phyloP scores from a whole-genome alignment of 768 basidiomycete species.

The Boletus coccyginus region DNA sequence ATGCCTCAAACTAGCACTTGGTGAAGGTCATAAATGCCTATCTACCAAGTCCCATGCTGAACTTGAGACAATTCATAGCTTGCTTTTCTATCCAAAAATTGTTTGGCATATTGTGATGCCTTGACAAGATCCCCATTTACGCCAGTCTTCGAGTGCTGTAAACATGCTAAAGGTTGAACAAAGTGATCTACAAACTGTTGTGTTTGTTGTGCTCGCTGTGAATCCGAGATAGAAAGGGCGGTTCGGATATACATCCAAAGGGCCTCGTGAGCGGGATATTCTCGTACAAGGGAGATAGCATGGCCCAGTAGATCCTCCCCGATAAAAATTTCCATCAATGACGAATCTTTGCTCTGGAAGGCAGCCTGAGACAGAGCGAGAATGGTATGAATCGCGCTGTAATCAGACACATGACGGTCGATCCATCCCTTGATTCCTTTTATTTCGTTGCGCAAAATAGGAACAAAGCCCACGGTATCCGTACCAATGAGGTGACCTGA shows the following conservation, averaged over 20 bases:
- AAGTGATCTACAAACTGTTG: constrained; percentile 14
- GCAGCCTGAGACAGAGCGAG: constrained; percentile 34
- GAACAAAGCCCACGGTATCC: constrained; percentile 17
- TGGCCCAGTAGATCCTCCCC: constrained; percentile 32
- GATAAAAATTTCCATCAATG: constrained; percentile 2
- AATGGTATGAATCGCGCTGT: constrained; percentile 59
- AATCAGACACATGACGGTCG: constrained; percentile 62
- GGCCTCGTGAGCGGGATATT: constrained; percentile 58
- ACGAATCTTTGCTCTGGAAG: constrained; percentile 2
- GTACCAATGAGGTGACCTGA: constrained; percentile 15
- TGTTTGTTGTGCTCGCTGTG: background rate
- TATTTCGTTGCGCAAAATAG: constrained; percentile 41
- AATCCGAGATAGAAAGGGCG: background rate
- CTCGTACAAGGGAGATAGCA: constrained; percentile 44
- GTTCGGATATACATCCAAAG: constrained; percentile 53
- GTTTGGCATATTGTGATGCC: constrained; percentile 5
- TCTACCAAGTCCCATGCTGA: background rate
- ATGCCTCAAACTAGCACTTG: too few species aligned
- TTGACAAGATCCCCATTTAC: background rate
- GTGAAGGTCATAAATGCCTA: too few species aligned
- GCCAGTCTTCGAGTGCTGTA: background rate
- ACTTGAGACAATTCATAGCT: background rate
- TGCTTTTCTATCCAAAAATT: constrained; percentile 8
- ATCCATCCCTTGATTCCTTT: constrained; percentile 48
- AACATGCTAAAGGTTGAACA: constrained; percentile 16